Base-by-base conservation (phyloP, 192 early-diverging fungal genomes). In the Backusella australiensis region DNA sequence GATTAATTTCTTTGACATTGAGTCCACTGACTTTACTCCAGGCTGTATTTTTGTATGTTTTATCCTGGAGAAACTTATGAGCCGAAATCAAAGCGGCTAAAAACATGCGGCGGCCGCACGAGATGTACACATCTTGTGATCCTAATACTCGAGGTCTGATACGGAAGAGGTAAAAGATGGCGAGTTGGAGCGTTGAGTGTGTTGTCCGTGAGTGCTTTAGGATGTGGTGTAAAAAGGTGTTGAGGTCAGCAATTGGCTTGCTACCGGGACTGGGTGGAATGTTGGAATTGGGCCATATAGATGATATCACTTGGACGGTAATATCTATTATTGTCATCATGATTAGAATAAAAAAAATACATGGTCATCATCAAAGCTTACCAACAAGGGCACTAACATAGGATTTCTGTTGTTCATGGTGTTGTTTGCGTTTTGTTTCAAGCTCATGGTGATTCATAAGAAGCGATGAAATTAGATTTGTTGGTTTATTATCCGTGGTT, bases 11-110 rank as follows among this genome's bases (percentile, higher is more conserved):
- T 14, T 82, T 67, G 44, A 93, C 86, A 32, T 89, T 81, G 15
- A 98, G 88, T 67, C 92, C 91, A 38, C 94, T 96, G 41, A 97
- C 94, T 86, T 93, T 94, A 69, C 94, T 86, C 96, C 96, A 98
- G 4, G 94, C 92, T 76, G 86, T 86, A 86, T 95, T 97, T 19
- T 91, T 89, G 81, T 96, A 98, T 42, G 90, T 91, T 67, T 90
- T 90, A 86, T 98, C 96, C 73, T 90, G 90, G 66, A 93, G 87
- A 77, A 91, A 96, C 76, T 98, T 98, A 76, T 94, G 95, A 2
- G 96, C 94, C 44, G 94, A 85, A 68, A 98, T 93, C 21, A 98
- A 80, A 0, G 95, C 85, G 19, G 92, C 90, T 9, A 96, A 82
- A 82, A 96, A 97, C 83, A 96, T 91, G 41, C 94, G 86, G 38